Conservation (phyloP, 441 rosid species). For the Theobroma grandiflorum region DNA sequence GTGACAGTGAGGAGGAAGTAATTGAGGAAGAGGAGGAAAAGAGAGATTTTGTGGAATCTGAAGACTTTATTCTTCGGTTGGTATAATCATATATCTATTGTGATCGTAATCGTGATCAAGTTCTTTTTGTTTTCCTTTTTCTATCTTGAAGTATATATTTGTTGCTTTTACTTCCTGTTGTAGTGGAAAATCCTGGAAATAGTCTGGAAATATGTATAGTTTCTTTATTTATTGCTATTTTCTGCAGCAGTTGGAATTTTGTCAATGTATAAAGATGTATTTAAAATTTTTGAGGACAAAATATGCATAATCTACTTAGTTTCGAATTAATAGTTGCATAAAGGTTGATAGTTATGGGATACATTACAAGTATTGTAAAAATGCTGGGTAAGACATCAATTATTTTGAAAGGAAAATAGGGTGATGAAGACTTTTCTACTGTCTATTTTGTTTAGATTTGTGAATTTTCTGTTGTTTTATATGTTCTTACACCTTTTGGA, state of each 20-base stretch:
- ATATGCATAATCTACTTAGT: not conserved
- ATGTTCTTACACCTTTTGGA: not conserved
- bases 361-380: not conserved
- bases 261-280: not conserved
- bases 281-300: not conserved
- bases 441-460: not conserved
- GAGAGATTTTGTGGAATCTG: constrained; percentile 72
- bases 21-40: constrained; percentile 90
- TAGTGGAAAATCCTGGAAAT: not conserved
- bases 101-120: constrained; percentile 11
- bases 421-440: not conserved
- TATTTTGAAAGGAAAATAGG: not conserved
- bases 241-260: not conserved
- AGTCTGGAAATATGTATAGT: not conserved
- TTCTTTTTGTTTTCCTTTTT: constrained; percentile 9
- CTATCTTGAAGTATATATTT: not conserved
- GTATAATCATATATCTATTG: constrained; percentile 46
- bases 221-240: not conserved
- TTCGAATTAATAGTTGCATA: constrained; percentile 11
- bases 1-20: constrained; percentile 97
- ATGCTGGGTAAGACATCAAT: not conserved
- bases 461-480: not conserved
- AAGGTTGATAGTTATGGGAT: not conserved
- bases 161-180: constrained; percentile 13
- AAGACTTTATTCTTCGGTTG: constrained; percentile 90